Conservation (phyloP, 768 basidiomycete genomes). For the Serendipita sp. region DNA sequence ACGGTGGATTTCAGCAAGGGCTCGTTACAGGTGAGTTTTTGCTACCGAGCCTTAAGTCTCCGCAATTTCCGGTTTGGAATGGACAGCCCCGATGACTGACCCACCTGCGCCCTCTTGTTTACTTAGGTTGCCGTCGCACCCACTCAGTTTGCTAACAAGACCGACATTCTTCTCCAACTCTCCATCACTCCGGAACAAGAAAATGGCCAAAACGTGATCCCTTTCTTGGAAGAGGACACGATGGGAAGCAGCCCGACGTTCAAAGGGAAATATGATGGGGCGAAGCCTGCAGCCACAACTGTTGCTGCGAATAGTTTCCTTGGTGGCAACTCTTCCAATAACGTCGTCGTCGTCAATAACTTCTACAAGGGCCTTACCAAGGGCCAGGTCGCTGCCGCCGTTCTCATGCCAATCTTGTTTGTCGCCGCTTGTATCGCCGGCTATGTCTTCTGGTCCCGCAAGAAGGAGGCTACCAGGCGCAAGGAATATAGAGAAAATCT, state of each 20-base stretch:
- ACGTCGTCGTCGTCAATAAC: neutral
- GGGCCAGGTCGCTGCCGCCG: slow-evolving; percentile 50
- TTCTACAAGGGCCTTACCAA: slow-evolving; percentile 21
- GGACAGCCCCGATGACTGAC: neutral
- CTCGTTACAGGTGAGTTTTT: neutral
- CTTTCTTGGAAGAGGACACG: neutral
- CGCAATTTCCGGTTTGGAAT: neutral
- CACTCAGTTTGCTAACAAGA: neutral
- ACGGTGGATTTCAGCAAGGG: neutral
- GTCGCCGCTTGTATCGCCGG: slow-evolving; percentile 25
- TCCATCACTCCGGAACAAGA: neutral
- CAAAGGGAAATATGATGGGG: neutral
- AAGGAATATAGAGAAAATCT: slow-evolving; percentile 46
- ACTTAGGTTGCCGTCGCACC: neutral
- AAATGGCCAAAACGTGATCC: neutral
- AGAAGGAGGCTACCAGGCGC: slow-evolving; percentile 33
- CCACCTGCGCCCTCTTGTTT: neutral
- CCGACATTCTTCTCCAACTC: neutral
- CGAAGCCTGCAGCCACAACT: neutral
- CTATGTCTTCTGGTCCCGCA: slow-evolving; percentile 41
- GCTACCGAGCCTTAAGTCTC: neutral
- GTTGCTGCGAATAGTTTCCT: neutral
- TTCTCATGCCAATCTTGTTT: slow-evolving; percentile 43
- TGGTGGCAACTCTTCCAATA: neutral
- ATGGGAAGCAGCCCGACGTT: neutral